A percentile compares a stretch with the other conserved stretches of the same genome.
These are phyloP conservation scores for Clavaria fumosa DNA, from an alignment of 768 basidiomycete genomes.

Conservation along the genomic window DNA sequence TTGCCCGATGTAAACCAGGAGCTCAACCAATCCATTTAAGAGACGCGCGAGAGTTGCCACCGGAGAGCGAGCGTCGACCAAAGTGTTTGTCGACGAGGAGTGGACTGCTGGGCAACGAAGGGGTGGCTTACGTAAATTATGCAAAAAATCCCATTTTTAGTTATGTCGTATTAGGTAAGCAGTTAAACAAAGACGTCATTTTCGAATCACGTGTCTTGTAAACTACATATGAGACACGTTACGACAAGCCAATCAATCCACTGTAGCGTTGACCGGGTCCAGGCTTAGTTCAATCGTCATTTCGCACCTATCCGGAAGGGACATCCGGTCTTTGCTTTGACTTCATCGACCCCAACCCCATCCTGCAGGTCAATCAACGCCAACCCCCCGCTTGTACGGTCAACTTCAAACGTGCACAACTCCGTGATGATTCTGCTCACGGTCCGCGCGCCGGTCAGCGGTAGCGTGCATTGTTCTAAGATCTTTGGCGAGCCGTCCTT, in stretches of 20 bases:
- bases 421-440: conserved; percentile 92
- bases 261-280: no score
- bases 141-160: no score
- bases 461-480: conserved; percentile 63
- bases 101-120: no score
- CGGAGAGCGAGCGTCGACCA: no score
- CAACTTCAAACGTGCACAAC: conserved; percentile 79
- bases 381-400: conserved; percentile 57
- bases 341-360: conserved; percentile 71
- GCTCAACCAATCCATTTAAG: conserved; percentile 56
- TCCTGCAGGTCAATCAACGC: conserved; percentile 71
- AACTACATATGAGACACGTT: no score
- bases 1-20: conserved; percentile 44
- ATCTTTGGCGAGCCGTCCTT: conserved; percentile 88
- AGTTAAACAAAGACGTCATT: no score
- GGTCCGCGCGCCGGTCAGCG: conserved; percentile 75
- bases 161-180: no score
- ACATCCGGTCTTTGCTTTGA: conserved; percentile 75
- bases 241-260: no score
- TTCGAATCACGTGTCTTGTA: no score
- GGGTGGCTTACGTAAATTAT: no score
- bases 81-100: no score
- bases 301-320: conserved; percentile 61
- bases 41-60: neutral
- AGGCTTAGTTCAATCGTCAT: no score